These are phyloP conservation scores for Jaltomata sinuosa DNA, from an alignment of 257 asterid species.

Conservation along the genomic window DNA sequence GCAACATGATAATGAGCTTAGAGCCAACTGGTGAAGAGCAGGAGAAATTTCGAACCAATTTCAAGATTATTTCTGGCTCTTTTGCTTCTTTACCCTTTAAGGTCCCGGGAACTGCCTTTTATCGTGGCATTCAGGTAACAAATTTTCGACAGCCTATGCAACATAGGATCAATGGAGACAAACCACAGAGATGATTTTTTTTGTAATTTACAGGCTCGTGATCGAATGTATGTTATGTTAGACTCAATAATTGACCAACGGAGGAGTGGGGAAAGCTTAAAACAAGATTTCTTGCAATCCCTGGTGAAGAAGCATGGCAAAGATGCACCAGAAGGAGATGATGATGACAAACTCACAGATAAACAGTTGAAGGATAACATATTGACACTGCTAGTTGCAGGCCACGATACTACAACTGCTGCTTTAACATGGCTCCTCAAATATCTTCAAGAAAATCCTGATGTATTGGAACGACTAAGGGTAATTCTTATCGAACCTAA, in stretches of 20 bases:
- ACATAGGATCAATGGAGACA: neutral
- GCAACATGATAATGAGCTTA: constrained; percentile 89
- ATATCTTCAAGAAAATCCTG: constrained; percentile 65
- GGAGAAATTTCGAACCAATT: constrained; percentile 65
- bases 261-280: constrained; percentile 42
- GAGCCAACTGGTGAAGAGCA: constrained; percentile 78
- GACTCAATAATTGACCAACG: constrained; percentile 53
- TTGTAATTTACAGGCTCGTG: constrained; percentile 48
- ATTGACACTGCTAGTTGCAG: constrained; percentile 70
- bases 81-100: constrained; percentile 71
- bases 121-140: constrained; percentile 68
- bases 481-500: constrained; percentile 23
- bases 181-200: neutral
- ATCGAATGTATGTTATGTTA: constrained; percentile 67
- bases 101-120: constrained; percentile 77
- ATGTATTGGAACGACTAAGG: constrained; percentile 50
- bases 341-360: constrained; percentile 72
- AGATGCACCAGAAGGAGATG: constrained; percentile 37
- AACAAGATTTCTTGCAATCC: constrained; percentile 68
- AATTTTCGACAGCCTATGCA: neutral
- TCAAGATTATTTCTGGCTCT: constrained; percentile 68
- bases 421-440: constrained; percentile 75
- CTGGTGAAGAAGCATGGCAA: constrained; percentile 48
- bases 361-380: constrained; percentile 75
- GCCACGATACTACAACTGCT: constrained; percentile 90